Base-by-base conservation (phyloP, 345 rosid species). In the Arabidopsis arenosa region DNA sequence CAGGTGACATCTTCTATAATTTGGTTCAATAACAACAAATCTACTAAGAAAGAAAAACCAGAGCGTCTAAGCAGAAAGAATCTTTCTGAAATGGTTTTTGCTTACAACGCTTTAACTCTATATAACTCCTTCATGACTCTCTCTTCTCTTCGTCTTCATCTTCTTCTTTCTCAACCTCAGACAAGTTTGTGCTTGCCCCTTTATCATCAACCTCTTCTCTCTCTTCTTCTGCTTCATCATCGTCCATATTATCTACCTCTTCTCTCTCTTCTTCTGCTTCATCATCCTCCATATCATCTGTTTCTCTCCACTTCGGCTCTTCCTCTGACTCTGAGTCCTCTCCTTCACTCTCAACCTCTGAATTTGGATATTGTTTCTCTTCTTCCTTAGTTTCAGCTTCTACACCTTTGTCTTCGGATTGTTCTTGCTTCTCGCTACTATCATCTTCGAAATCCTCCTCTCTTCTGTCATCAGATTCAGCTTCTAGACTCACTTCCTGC, bases 241-340 rank as follows among this genome's bases (percentile, higher is more conserved):
- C 74, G 18, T 70, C 80, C 76, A 63, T 30, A 9, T 69, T 21
- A 65, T 78, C 62, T 64, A 59, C 57, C 66, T 70, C 30, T 17
- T 35, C 45, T 3, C 44, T 32, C 59, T 73, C 77, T 63, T 63
- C 75, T 47, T 30, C 10, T 53, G 21, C 17, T 64, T 1, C 59
- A 14, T 68, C 73, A 9, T 56, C 74, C 32, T 70, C 80, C 76
- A 63, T 30, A 23, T 72, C 81, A 5, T 67, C 78, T 30, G 77
- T 73, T 59, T 73, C 77, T 67, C 78, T 78, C 78, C 81, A 73
- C 36, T 64, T 77, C 5, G 80, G 80, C 67, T 77, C 76, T 57
- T 77, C 80, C 65, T 64, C 72, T 0, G 60, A 77, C 30, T 64
- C 72, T 55, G 80, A 54, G 6, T 30, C 65, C 2, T 70, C 71